Percentiles rank a stretch among this genome's conserved stretches.
Conservation (phyloP, 2,329 filamentous ascomycete species). For the Dothiorella sarmentorum region DNA sequence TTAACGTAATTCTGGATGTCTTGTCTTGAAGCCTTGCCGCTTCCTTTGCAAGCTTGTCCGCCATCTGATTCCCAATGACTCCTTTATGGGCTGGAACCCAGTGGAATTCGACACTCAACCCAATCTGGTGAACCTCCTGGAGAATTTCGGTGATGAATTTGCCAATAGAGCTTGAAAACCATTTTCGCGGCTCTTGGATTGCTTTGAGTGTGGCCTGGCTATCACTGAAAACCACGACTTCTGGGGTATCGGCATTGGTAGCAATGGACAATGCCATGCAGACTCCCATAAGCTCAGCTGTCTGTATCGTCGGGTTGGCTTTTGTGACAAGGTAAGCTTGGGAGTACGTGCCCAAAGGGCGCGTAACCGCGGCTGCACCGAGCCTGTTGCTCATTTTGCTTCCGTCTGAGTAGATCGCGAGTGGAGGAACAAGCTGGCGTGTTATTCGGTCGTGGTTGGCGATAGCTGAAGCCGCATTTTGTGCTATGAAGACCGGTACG, state of each 20-base stretch:
- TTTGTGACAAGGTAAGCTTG: not conserved
- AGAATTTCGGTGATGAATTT: not conserved
- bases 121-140: not conserved
- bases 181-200: not conserved
- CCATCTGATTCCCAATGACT: not conserved
- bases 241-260: not conserved
- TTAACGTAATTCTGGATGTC: no score
- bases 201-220: not conserved
- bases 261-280: not conserved
- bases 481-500: not conserved
- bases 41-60: not conserved
- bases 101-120: not conserved
- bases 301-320: not conserved
- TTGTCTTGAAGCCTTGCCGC: not conserved
- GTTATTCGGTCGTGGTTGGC: not conserved
- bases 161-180: not conserved
- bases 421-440: not conserved
- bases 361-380: not conserved
- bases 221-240: not conserved
- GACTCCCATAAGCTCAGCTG: constrained; percentile 1
- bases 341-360: not conserved
- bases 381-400: not conserved
- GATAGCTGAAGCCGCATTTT: not conserved
- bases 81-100: not conserved
- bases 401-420: not conserved